Conservation (phyloP, 257 asterid genomes). For the Plectranthus barbatus region DNA sequence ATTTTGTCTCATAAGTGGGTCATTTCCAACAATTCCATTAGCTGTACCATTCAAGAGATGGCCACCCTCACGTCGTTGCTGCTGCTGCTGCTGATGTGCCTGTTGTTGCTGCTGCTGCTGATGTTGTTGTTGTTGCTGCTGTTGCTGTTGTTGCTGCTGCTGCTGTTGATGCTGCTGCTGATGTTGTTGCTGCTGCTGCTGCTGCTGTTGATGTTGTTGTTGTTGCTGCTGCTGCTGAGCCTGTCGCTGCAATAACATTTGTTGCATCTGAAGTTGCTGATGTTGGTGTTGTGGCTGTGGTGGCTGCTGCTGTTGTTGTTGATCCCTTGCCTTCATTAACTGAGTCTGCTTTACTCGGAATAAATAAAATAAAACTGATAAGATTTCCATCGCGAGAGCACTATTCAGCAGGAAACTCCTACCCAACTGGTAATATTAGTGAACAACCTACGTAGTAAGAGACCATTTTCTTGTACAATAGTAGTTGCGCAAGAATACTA, state of each 20-base stretch:
- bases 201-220: constrained; percentile 43
- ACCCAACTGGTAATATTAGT: not conserved
- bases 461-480: no score
- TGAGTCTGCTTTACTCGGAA: constrained; percentile 57
- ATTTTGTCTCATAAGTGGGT: constrained; percentile 74
- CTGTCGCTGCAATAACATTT: constrained; percentile 65
- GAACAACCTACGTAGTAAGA: no score
- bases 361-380: not conserved
- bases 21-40: constrained; percentile 79
- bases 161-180: no score
- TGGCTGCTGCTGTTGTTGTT: constrained; percentile 62
- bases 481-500: not conserved
- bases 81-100: constrained; percentile 46
- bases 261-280: constrained; percentile 76
- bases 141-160: constrained; percentile 47
- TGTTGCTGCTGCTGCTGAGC: constrained; percentile 75
- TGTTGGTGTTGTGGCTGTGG: constrained; percentile 57
- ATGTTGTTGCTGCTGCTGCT: constrained; percentile 57
- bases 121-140: constrained; percentile 53
- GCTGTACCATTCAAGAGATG: constrained; percentile 71
- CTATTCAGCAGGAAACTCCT: not conserved
- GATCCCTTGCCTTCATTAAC: constrained; percentile 87
- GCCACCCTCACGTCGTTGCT: constrained; percentile 70
- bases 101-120: constrained; percentile 61
- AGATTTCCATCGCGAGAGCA: not conserved